A percentile compares a stretch with the other conserved stretches of the same genome.
These are phyloP conservation scores for Hypholoma sublateritium DNA, from an alignment of 768 basidiomycete species.

Conservation along the genomic window DNA sequence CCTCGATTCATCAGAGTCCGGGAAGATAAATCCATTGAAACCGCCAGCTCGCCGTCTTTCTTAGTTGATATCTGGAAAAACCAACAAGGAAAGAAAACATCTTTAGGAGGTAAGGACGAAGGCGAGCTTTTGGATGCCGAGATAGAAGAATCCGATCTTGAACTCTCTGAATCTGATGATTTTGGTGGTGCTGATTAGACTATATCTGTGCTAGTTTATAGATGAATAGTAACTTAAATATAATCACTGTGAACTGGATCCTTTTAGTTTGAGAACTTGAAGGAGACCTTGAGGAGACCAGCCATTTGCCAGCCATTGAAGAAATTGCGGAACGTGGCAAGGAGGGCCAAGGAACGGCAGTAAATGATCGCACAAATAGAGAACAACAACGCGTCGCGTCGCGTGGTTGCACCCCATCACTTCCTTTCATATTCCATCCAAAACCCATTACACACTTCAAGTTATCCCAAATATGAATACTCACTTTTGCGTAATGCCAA, in stretches of 20 bases:
- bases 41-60: conserved; percentile 72
- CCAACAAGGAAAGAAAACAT: conserved; percentile 48
- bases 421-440: not conserved
- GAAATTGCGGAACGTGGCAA: too few species aligned
- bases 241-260: not conserved
- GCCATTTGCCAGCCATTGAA: too few species aligned
- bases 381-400: conserved; percentile 25
- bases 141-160: conserved; percentile 21
- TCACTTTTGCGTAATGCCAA: conserved; percentile 21
- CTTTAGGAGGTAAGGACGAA: conserved; percentile 43
- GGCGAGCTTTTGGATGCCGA: conserved; percentile 62
- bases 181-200: not conserved
- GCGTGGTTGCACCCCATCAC: not conserved
- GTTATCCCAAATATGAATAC: conserved; percentile 12
- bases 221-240: not conserved
- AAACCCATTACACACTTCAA: not conserved
- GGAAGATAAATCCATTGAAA: conserved; percentile 71
- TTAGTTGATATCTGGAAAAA: conserved; percentile 67
- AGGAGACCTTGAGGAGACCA: too few species aligned
- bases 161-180: conserved; percentile 24
- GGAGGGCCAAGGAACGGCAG: too few species aligned
- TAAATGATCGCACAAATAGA: conserved; percentile 11
- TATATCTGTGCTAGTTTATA: not conserved
- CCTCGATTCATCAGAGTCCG: conserved; percentile 78
- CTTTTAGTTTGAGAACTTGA: too few species aligned